phyloP scores from a whole-genome alignment of 768 basidiomycete species.

The Gelatoporia subvermispora region DNA sequence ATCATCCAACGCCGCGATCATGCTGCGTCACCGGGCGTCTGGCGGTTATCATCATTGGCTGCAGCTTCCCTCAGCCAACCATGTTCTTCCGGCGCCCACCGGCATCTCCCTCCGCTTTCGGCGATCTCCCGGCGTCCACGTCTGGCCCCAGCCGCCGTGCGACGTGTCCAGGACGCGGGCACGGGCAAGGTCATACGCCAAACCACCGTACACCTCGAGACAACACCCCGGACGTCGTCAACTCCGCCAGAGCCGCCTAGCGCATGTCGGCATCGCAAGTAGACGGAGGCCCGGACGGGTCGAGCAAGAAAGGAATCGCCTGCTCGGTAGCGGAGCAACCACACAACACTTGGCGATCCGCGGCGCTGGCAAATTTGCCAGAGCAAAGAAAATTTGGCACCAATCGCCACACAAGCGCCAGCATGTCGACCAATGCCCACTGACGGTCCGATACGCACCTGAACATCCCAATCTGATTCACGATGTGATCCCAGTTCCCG shows the following conservation, averaged over 20 bases:
- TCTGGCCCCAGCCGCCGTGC: not conserved
- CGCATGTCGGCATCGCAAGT: not conserved
- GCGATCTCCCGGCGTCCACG: not conserved
- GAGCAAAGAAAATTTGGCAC: not conserved
- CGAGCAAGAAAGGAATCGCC: not conserved
- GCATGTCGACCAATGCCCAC: slow-evolving; percentile 6
- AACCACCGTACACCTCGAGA: not conserved
- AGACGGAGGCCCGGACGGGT: slow-evolving; percentile 7
- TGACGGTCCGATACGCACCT: slow-evolving; percentile 44
- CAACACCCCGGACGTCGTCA: not conserved
- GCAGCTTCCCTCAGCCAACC: not conserved
- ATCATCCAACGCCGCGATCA: not conserved
- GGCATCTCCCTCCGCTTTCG: not conserved
- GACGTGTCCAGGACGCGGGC: not conserved
- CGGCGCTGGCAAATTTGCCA: not conserved
- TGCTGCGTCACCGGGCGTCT: not conserved
- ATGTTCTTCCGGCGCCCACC: not conserved
- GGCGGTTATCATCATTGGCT: not conserved
- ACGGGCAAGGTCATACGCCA: too few species aligned
- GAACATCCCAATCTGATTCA: slow-evolving; percentile 97
- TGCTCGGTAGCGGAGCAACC: too few species aligned
- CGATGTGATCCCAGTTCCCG: slow-evolving; percentile 94
- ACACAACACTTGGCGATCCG: not conserved
- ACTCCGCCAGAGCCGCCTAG: not conserved
- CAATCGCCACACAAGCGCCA: not conserved